A percentile compares a stretch with the other conserved stretches of the same genome.
phyloP scores from a whole-genome alignment of 768 basidiomycete species.

The Jaapia argillacea region DNA sequence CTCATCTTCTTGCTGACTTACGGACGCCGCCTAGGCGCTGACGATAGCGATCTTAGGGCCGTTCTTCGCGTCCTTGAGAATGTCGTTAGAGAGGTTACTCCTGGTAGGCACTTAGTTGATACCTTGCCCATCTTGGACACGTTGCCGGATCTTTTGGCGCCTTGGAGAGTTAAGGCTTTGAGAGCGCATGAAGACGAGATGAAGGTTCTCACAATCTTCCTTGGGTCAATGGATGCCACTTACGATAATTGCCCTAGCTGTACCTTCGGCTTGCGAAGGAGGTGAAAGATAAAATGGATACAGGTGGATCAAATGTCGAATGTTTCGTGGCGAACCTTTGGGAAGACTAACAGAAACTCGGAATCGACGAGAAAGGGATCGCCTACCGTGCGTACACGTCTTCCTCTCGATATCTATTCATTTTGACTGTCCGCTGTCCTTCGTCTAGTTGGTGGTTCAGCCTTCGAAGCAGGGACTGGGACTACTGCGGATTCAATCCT shows the following conservation, averaged over 20 bases:
- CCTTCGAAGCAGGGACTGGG: constrained; percentile 16
- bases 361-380: constrained; percentile 5
- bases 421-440: neutral
- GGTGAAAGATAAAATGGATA: constrained; percentile 13
- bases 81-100: constrained; percentile 15
- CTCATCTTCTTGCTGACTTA: constrained; percentile 5
- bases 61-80: constrained; percentile 14
- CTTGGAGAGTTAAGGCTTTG: constrained; percentile 10
- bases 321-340: constrained; percentile 12
- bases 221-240: neutral
- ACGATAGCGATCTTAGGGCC: constrained; percentile 14
- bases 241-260: constrained; percentile 4
- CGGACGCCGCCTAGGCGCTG: constrained; percentile 13
- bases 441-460: constrained; percentile 11
- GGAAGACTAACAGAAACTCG: constrained; percentile 8
- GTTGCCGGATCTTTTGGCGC: constrained; percentile 8
- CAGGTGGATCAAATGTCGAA: constrained; percentile 6
- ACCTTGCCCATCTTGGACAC: constrained; percentile 8
- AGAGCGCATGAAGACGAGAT: constrained; percentile 8
- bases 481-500: constrained; percentile 11
- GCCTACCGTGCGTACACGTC: constrained; percentile 5
- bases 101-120: constrained; percentile 6
- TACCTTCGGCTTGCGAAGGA: constrained; percentile 13
- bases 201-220: constrained; percentile 1
- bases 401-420: neutral